These are phyloP conservation scores for Candida wancherniae DNA, from an alignment of 805 yeast genomes.

Conservation along the genomic window DNA sequence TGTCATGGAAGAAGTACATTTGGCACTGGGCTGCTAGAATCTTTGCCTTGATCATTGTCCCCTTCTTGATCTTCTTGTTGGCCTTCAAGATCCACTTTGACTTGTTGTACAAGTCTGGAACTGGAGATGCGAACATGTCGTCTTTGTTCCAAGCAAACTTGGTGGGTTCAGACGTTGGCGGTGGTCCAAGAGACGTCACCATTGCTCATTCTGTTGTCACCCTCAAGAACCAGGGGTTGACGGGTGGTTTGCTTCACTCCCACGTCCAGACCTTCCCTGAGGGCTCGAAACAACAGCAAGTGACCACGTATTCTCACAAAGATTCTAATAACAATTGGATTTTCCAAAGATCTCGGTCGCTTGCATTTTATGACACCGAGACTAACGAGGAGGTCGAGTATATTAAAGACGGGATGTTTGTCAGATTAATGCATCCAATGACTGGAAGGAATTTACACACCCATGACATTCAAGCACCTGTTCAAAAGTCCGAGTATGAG, in stretches of 20 bases:
- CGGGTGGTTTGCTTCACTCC: constrained; percentile 44
- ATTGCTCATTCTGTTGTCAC: constrained; percentile 45
- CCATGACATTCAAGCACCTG: constrained; percentile 62
- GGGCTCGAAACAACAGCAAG: constrained; percentile 46
- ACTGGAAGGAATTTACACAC: constrained; percentile 70
- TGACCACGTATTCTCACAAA: constrained; percentile 43
- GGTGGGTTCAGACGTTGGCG: constrained; percentile 59
- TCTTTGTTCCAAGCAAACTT: constrained; percentile 79
- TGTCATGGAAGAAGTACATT: constrained; percentile 47
- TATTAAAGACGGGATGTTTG: constrained; percentile 53
- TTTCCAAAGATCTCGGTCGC: constrained; percentile 46
- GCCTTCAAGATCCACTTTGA: constrained; percentile 75
- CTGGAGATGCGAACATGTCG: constrained; percentile 79
- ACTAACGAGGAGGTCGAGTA: constrained; percentile 29
- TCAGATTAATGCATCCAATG: constrained; percentile 58
- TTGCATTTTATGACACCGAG: constrained; percentile 27
- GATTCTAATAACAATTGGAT: constrained; percentile 43
- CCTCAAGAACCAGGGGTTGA: constrained; percentile 39
- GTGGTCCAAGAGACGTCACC: constrained; percentile 64
- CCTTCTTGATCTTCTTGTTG: constrained; percentile 55
- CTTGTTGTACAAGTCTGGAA: constrained; percentile 65
- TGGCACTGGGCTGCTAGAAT: constrained; percentile 67
- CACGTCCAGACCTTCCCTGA: constrained; percentile 44
- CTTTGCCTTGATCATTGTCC: constrained; percentile 59
- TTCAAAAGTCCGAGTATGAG: constrained; percentile 50